These are phyloP conservation scores for Opeltia flavorubescens DNA, from an alignment of 495 filamentous ascomycete genomes.

Conservation along the genomic window DNA sequence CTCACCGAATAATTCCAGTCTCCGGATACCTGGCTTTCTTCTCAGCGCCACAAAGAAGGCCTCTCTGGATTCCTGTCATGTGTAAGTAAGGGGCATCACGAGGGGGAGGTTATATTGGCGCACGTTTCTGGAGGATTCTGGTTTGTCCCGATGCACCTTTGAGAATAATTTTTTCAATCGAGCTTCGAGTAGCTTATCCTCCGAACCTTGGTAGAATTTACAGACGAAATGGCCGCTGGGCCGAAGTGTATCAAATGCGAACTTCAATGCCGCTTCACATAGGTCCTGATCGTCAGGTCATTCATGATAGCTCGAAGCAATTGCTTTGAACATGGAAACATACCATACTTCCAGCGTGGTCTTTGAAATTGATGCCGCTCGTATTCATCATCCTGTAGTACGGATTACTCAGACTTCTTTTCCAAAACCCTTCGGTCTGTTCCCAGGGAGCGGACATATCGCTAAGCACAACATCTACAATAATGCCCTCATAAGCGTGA, in stretches of 20 bases:
- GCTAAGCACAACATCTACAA: slow-evolving; percentile 88
- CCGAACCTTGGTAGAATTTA: slow-evolving; percentile 88
- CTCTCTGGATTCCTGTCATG: slow-evolving; percentile 75
- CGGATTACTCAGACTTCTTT: slow-evolving; percentile 79
- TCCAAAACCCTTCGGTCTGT: slow-evolving; percentile 61
- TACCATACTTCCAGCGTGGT: slow-evolving; percentile 95
- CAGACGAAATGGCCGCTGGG: slow-evolving; percentile 79
- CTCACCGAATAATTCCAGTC: too few species aligned
- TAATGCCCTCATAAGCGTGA: slow-evolving; percentile 21
- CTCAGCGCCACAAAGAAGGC: slow-evolving; percentile 67
- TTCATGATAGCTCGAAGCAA: not conserved
- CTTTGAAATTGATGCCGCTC: slow-evolving; percentile 68
- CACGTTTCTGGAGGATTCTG: slow-evolving; percentile 77
- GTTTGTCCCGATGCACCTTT: slow-evolving; percentile 74
- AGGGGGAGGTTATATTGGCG: slow-evolving; percentile 12
- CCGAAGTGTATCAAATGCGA: slow-evolving; percentile 72
- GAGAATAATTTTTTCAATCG: slow-evolving; percentile 59
- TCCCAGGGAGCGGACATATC: slow-evolving; percentile 98
- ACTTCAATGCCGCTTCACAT: slow-evolving; percentile 68
- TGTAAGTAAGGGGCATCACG: slow-evolving; percentile 8
- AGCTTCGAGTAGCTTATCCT: slow-evolving; percentile 65
- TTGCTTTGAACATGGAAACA: slow-evolving; percentile 13
- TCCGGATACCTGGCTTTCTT: slow-evolving; percentile 34
- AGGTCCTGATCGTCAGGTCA: slow-evolving; percentile 48
- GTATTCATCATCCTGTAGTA: slow-evolving; percentile 99